Percentiles rank a stretch among this genome's conserved stretches.
phyloP scores from a whole-genome alignment of 768 basidiomycete genomes.

The Rubroboletus satanas region DNA sequence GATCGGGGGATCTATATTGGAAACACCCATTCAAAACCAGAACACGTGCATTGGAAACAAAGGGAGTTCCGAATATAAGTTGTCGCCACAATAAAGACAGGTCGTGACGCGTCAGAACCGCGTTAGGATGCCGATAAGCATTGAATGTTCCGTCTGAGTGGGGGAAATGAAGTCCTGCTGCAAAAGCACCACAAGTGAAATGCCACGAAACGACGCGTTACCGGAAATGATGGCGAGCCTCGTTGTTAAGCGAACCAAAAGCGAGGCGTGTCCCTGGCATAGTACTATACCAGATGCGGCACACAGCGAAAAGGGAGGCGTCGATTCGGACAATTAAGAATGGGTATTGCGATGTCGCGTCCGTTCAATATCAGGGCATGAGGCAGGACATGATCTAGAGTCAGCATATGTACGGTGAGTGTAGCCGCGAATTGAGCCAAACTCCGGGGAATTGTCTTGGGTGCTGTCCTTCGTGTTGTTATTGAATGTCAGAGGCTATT shows the following conservation, averaged over 20 bases:
- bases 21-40: not conserved
- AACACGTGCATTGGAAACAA: not conserved
- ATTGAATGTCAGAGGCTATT: not conserved
- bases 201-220: not conserved
- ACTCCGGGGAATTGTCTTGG: not conserved
- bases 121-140: conserved; percentile 3
- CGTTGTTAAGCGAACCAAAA: not conserved
- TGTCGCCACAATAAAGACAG: not conserved
- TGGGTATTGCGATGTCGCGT: not conserved
- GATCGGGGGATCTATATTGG: not conserved
- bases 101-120: not conserved
- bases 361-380: not conserved
- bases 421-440: not conserved
- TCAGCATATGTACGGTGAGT: not conserved
- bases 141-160: conserved; percentile 10
- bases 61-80: not conserved
- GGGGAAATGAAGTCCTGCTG: not conserved
- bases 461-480: not conserved
- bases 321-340: not conserved
- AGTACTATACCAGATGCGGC: not conserved
- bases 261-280: not conserved
- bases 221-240: not conserved
- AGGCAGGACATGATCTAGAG: not conserved
- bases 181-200: not conserved
- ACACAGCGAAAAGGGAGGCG: not conserved